Evolutionary conservation across 495 filamentous ascomycete genomes (phyloP), one percentile per base, ranked within the genome.

Genomic region (Hypoxylon rickii): DNA sequence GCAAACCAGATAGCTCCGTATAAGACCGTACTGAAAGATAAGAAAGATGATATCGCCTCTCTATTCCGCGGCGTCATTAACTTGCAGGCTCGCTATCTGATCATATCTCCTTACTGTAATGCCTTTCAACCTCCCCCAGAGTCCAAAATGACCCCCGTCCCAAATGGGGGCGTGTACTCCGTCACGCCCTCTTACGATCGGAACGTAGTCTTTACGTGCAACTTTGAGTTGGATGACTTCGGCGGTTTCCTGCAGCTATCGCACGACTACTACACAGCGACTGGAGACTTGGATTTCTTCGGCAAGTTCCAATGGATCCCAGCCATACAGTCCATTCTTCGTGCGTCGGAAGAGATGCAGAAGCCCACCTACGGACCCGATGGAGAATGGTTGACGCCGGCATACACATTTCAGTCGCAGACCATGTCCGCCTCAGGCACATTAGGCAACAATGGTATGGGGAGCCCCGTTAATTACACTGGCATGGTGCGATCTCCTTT

Each of bases 401-500:
- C 78, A 0, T 87, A 82, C 64, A 82, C 79, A 0, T 87, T 86
- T 64, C 77, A 76, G 1, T 81, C 82, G 3, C 70, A 71, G 22
- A 87, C 84, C 0, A 79, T 74, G 46, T 76, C 80, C 11, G 75
- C 78, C 4, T 77, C 79, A 3, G 85, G 85, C 45, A 87, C 84
- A 3, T 74, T 84, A 12, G 79, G 75, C 32, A 86, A 86, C 59
- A 73, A 83, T 58, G 85, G 85, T 1, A 65, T 83, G 22, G 82
- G 82, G 24, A 84, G 82, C 40, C 84, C 85, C 3, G 73, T 82
- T 10, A 81, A 78, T 40, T 75, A 75, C 44, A 86, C 82, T 17
- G 84, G 84, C 26, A 76, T 87, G 68, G 78, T 87, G 2, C 74
- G 85, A 10, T 81, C 79, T 11, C 82, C 81, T 0, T 87, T 88